Evolutionary conservation across 345 rosid genomes (phyloP).

Genomic region (Populus deltoides): DNA sequence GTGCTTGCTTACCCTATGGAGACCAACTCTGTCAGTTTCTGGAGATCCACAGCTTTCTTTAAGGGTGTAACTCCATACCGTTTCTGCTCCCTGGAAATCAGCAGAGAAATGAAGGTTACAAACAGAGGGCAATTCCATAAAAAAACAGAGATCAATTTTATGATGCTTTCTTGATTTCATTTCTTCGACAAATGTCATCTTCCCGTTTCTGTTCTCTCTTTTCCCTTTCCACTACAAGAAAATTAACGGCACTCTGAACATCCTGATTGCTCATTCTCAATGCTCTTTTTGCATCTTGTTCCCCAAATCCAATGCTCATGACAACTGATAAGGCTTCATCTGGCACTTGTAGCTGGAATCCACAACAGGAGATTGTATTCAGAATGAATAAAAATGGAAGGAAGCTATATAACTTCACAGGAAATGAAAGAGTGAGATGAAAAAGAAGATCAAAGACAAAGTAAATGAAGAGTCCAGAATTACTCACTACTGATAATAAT

Average conservation of each 20-base stretch:
- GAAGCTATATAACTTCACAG: background rate
- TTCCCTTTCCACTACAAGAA: slow-evolving; percentile 71
- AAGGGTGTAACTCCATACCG: slow-evolving; percentile 72
- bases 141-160: background rate
- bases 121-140: background rate
- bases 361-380: slow-evolving; percentile 2
- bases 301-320: slow-evolving; percentile 82
- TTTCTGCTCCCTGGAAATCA: slow-evolving; percentile 74
- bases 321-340: slow-evolving; percentile 76
- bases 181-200: slow-evolving; percentile 51
- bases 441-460: background rate
- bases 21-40: slow-evolving; percentile 53
- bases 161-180: slow-evolving; percentile 50
- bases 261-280: slow-evolving; percentile 75
- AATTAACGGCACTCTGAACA: slow-evolving; percentile 68
- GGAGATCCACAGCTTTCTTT: slow-evolving; percentile 78
- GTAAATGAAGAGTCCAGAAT: background rate
- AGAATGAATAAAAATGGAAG: background rate
- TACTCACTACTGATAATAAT: background rate
- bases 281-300: slow-evolving; percentile 72
- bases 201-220: slow-evolving; percentile 47
- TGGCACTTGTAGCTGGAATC: slow-evolving; percentile 70
- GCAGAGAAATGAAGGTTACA: slow-evolving; percentile 4
- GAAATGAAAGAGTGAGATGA: background rate
- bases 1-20: slow-evolving; percentile 65